phyloP scores from a whole-genome alignment of 1,284 basidiomycete species.

The Cryptococcus depauperatus region DNA sequence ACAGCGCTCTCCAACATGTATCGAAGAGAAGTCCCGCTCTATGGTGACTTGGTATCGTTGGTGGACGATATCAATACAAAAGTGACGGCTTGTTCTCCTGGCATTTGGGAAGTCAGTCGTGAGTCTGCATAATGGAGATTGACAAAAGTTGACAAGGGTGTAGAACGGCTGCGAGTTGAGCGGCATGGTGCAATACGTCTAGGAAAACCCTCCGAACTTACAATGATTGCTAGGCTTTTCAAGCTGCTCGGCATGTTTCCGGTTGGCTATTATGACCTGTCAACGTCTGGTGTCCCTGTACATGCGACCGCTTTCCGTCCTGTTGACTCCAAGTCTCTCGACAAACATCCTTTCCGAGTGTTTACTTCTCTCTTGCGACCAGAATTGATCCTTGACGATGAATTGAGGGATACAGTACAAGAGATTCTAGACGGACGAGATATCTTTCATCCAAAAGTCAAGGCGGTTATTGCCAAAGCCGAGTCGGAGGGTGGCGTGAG shows the following conservation, averaged over 20 bases:
- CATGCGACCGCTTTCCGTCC: slow-evolving; percentile 47
- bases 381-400: slow-evolving; percentile 34
- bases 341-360: slow-evolving; percentile 45
- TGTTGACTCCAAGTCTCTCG: slow-evolving; percentile 26
- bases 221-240: slow-evolving; percentile 43
- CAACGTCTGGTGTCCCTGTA: slow-evolving; percentile 43
- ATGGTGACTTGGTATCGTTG: slow-evolving; percentile 44
- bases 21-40: slow-evolving; percentile 44
- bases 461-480: slow-evolving; percentile 32
- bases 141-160: no score
- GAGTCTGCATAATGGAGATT: no score
- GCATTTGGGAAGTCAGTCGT: slow-evolving; percentile 15
- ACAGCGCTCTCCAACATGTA: slow-evolving; percentile 43
- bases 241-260: slow-evolving; percentile 43
- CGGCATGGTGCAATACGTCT: slow-evolving; percentile 47
- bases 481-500: slow-evolving; percentile 32
- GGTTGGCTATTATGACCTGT: slow-evolving; percentile 47
- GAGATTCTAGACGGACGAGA: slow-evolving; percentile 31
- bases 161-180: slow-evolving; percentile 43
- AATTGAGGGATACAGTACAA: slow-evolving; percentile 29
- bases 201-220: slow-evolving; percentile 42
- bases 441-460: slow-evolving; percentile 39
- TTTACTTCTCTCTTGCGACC: slow-evolving; percentile 44
- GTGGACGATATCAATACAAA: slow-evolving; percentile 41
- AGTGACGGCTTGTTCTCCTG: slow-evolving; percentile 11